phyloP scores from a whole-genome alignment of 2,329 filamentous ascomycete species.

The Botrytis deweyae region DNA sequence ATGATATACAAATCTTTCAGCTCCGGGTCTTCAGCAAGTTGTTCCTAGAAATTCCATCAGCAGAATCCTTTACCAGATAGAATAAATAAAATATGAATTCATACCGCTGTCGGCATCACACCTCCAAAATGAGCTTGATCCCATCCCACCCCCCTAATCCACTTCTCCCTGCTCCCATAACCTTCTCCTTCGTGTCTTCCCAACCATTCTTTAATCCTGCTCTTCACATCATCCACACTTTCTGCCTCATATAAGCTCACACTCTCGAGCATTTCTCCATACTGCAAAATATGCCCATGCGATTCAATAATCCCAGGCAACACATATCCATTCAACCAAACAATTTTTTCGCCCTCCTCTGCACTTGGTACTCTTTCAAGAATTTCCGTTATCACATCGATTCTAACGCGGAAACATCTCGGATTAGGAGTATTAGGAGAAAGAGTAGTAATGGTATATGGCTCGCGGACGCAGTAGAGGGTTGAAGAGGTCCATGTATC shows the following conservation, averaged over 20 bases:
- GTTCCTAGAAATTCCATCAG: constrained; percentile 38
- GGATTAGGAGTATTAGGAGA: constrained; percentile 42
- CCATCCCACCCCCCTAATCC: constrained; percentile 69
- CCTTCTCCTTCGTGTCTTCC: constrained; percentile 51
- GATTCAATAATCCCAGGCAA: constrained; percentile 71
- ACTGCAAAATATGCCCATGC: constrained; percentile 65
- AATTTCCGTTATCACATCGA: constrained; percentile 53
- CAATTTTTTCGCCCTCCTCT: constrained; percentile 34
- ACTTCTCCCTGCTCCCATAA: constrained; percentile 49
- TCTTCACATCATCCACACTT: constrained; percentile 55
- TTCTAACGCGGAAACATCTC: constrained; percentile 56
- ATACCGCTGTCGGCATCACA: constrained; percentile 58
- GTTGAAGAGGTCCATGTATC: constrained; percentile 19
- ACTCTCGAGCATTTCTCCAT: constrained; percentile 66
- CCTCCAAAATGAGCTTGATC: constrained; percentile 64
- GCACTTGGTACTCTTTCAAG: constrained; percentile 40
- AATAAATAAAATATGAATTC: constrained; percentile 43
- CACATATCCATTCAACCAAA: constrained; percentile 50
- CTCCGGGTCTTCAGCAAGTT: constrained; percentile 52
- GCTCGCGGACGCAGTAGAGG: constrained; percentile 33
- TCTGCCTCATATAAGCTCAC: constrained; percentile 61
- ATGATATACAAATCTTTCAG: constrained; percentile 62
- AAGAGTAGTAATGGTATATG: constrained; percentile 46
- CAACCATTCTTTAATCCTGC: constrained; percentile 53
- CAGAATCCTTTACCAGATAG: background rate